Evolutionary conservation across 129 eudicot genomes (phyloP).

Genomic region (Pseudognaphalium luteoalbum): DNA sequence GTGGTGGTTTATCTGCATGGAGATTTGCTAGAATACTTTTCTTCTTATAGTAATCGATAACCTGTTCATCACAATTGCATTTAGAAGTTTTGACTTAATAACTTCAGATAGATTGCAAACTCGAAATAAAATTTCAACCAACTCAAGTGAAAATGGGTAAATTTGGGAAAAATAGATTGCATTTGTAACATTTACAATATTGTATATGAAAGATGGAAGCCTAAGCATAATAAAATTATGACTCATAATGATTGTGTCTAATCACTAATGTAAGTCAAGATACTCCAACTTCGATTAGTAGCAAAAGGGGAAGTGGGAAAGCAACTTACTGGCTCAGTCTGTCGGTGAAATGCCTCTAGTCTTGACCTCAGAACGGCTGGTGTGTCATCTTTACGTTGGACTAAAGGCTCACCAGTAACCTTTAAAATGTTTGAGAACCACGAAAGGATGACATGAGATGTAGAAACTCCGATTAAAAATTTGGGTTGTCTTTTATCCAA

Average conservation of each 20-base stretch:
- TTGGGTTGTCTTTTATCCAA: neutral
- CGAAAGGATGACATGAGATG: neutral
- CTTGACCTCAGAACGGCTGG: slow-evolving; percentile 91
- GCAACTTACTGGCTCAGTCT: slow-evolving; percentile 80
- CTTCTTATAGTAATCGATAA: slow-evolving; percentile 76
- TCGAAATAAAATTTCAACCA: too few species aligned
- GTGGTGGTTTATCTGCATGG: slow-evolving; percentile 81
- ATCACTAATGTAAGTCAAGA: too few species aligned
- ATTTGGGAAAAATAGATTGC: too few species aligned
- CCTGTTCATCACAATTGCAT: slow-evolving; percentile 42
- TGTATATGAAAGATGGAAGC: too few species aligned
- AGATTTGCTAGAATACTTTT: slow-evolving; percentile 68
- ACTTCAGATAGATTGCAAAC: neutral
- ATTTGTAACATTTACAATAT: too few species aligned
- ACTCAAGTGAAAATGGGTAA: too few species aligned
- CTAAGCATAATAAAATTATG: too few species aligned
- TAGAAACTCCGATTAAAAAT: neutral
- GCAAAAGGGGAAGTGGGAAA: neutral
- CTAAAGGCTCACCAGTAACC: slow-evolving; percentile 92
- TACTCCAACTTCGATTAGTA: neutral
- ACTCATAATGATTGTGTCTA: too few species aligned
- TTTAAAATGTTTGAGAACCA: slow-evolving; percentile 32
- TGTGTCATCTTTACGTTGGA: slow-evolving; percentile 96
- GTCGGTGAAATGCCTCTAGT: slow-evolving; percentile 79
- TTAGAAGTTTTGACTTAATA: neutral